Percentiles rank a stretch among this genome's conserved stretches.
phyloP scores from a whole-genome alignment of 768 basidiomycete genomes.

The Stropharia rugosoannulata region DNA sequence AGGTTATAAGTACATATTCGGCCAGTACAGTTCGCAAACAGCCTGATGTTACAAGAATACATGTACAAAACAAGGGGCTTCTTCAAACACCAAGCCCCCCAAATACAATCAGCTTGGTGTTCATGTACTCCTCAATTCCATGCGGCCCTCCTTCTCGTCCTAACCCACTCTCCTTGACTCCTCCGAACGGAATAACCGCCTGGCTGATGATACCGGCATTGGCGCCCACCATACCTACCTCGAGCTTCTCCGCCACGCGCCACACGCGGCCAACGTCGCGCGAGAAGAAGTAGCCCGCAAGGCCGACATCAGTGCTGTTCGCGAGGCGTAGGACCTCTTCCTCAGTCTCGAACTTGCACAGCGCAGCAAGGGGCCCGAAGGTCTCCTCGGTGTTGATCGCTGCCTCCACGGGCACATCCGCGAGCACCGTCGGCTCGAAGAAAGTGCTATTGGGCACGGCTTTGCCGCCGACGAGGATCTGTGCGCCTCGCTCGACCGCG shows the following conservation, averaged over 20 bases:
- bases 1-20: too few species aligned
- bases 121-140: conserved; percentile 90
- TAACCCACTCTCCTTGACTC: conserved; percentile 84
- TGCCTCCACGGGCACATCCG: conserved; percentile 73
- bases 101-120: conserved; percentile 77
- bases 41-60: too few species aligned
- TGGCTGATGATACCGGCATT: conserved; percentile 82
- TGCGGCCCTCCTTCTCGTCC: conserved; percentile 79
- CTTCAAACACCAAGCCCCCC: conserved; percentile 52
- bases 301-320: conserved; percentile 78
- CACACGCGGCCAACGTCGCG: conserved; percentile 85
- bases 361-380: conserved; percentile 88
- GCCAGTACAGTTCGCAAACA: too few species aligned
- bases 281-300: conserved; percentile 94
- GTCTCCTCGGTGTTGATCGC: conserved; percentile 83
- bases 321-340: conserved; percentile 88
- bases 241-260: conserved; percentile 92
- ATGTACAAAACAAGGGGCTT: too few species aligned
- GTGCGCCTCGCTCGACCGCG: conserved; percentile 82
- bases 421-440: conserved; percentile 87
- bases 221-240: conserved; percentile 89
- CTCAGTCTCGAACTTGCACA: conserved; percentile 91
- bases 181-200: conserved; percentile 85
- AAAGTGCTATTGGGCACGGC: conserved; percentile 58
- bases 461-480: conserved; percentile 88